A percentile compares a stretch with the other conserved stretches of the same genome.
Evolutionary conservation across 805 yeast genomes (phyloP).

Genomic region (Pichia heedii): DNA sequence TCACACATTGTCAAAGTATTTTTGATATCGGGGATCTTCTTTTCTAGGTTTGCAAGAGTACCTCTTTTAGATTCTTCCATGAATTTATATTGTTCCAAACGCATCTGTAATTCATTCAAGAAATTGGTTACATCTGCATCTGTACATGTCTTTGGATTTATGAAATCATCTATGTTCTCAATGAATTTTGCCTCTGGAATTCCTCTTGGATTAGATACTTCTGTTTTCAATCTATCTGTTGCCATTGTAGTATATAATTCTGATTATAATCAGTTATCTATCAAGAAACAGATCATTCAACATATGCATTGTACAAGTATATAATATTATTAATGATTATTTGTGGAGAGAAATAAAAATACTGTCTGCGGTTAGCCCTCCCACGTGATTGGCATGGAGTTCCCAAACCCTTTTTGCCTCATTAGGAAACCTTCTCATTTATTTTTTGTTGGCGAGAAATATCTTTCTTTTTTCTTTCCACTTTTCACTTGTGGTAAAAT

Average conservation of each 20-base stretch:
- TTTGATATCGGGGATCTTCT: conserved; percentile 85
- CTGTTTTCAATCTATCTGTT: conserved; percentile 33
- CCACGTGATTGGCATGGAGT: no score
- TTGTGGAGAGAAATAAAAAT: no score
- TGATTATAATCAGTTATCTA: no score
- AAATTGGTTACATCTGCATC: conserved; percentile 33
- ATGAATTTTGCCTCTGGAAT: conserved; percentile 95
- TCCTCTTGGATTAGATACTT: conserved; percentile 77
- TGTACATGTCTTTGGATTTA: conserved; percentile 35
- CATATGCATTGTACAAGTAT: no score
- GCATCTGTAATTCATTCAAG: conserved; percentile 71
- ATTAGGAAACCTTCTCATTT: no score
- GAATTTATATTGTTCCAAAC: conserved; percentile 81
- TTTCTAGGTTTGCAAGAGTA: conserved; percentile 43
- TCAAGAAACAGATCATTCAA: no score
- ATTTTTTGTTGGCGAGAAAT: no score
- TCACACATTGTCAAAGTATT: conserved; percentile 72
- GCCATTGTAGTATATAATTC: no score
- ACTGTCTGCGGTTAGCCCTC: not conserved
- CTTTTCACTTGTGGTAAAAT: no score
- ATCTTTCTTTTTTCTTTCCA: not conserved
- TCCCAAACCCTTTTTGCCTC: not conserved
- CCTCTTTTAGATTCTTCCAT: conserved; percentile 59
- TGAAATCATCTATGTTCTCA: conserved; percentile 67
- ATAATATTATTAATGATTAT: no score